Conservation (phyloP, 129 eudicot species). For the Apium graveolens region DNA sequence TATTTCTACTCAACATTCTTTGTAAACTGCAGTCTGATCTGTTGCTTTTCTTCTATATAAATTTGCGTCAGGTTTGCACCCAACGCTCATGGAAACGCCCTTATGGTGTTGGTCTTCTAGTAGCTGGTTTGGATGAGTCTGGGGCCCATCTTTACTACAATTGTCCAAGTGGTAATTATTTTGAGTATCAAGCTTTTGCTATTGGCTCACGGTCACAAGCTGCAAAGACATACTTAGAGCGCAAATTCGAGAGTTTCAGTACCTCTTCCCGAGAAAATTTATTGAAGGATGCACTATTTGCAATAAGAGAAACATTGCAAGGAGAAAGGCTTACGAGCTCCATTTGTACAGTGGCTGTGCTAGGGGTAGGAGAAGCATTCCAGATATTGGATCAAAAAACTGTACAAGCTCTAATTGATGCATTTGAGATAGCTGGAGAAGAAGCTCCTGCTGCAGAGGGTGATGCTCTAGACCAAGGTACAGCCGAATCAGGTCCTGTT, state of each 20-base stretch:
- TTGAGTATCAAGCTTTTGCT: conserved; percentile 96
- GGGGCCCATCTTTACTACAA: conserved; percentile 96
- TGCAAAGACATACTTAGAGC: conserved; percentile 90
- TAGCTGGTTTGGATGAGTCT: conserved; percentile 91
- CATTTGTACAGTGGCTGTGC: conserved; percentile 68
- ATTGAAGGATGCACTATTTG: conserved; percentile 83
- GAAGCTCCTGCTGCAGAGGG: conserved; percentile 46
- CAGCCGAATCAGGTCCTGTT: conserved; percentile 22
- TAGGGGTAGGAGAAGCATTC: conserved; percentile 79
- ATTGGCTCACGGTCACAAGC: conserved; percentile 97
- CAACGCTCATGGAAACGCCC: conserved; percentile 49
- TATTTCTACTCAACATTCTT: neutral
- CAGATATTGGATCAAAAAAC: conserved; percentile 61
- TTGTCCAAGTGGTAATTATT: conserved; percentile 96
- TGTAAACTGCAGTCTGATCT: conserved; percentile 4
- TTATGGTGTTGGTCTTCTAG: conserved; percentile 36
- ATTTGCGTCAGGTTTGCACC: conserved; percentile 68
- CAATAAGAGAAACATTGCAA: conserved; percentile 86
- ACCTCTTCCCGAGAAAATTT: conserved; percentile 70
- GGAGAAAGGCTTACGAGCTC: conserved; percentile 81
- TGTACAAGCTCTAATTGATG: conserved; percentile 63
- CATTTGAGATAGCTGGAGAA: conserved; percentile 76
- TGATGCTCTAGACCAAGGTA: conserved; percentile 22
- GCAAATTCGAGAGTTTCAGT: conserved; percentile 64
- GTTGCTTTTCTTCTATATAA: conserved; percentile 4